Base-by-base conservation (phyloP, 2,329 filamentous ascomycete genomes). In the Cladosporium sp. region DNA sequence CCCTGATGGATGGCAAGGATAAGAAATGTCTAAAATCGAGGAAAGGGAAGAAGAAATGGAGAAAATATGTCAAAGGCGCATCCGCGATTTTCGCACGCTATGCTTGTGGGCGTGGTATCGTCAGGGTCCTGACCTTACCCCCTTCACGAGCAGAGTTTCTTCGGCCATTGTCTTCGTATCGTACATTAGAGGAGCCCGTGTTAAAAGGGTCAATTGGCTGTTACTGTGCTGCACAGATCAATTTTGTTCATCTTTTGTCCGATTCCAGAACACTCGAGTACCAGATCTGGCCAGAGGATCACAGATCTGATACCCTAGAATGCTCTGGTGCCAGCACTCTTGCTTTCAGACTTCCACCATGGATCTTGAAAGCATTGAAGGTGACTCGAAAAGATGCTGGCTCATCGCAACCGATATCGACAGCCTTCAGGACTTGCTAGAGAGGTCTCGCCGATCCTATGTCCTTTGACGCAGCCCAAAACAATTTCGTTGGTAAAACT, bases 101-200 rank as follows among this genome's bases (percentile, higher is more conserved):
- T 50, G 58, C 58, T n/a, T 62, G 59, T 31, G 28, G 12, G 29
- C 59, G 29, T 53, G 31, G 46, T 62, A 62, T 62, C 29, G 46
- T 62, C 59, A 62, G 59, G 53, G 46, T 62, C 5, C 40, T 62
- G 21, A 62, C 59, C 1, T 52, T 62, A 21, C 37, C 40, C 50
- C 40, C 57, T 49, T 49, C 40, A 21, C 50, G 26, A 26, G 57
- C 40, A 60, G 57, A 16, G 1, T 60, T 50, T 18, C 33, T 60
- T n/a, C 46, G 46, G 23, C 40, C 57, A 1, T 1, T 18, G 14
- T 60, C 57, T 18, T 33, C 57, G 28, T 60, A 60, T 60, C 57
- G 37, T 18, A 60, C 6, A 14, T 26, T 35, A 60, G 57, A 60
- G 6, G 59, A 62, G 46, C 59, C 59, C 31, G 31, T 62, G n/a